Percentiles rank a stretch among this genome's conserved stretches.
Conservation (phyloP, 768 basidiomycete species). For the Trametes meyenii region DNA sequence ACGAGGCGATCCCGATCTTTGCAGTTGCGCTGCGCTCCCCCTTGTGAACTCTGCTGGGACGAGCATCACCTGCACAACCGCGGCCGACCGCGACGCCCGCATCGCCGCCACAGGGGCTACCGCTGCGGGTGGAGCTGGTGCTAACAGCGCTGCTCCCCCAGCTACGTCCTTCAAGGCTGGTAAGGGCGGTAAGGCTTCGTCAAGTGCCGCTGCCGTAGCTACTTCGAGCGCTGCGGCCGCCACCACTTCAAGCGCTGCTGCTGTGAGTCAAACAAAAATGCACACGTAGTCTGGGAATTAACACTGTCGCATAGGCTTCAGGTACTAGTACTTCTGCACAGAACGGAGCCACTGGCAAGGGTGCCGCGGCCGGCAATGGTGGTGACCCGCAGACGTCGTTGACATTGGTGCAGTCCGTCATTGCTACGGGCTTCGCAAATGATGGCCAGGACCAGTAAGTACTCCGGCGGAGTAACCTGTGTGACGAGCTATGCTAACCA, state of each 20-base stretch:
- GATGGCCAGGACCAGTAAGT: constrained; percentile 44
- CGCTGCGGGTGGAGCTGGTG: not conserved
- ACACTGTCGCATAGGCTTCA: not conserved
- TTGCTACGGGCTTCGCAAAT: constrained; percentile 57
- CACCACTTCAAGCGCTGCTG: constrained; percentile 20
- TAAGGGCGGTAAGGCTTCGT: constrained; percentile 4
- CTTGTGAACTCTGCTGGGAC: constrained; percentile 53
- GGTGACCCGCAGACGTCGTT: constrained; percentile 48
- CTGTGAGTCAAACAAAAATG: constrained; percentile 7
- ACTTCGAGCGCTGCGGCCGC: constrained; percentile 10
- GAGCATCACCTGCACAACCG: constrained; percentile 53
- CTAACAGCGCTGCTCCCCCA: constrained; percentile 19
- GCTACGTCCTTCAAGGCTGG: not conserved
- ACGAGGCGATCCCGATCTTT: not conserved
- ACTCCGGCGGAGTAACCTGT: not conserved
- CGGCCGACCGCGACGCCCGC: constrained; percentile 48
- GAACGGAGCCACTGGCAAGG: constrained; percentile 13
- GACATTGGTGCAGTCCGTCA: constrained; percentile 49
- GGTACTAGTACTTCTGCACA: constrained; percentile 2
- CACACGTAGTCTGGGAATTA: not conserved
- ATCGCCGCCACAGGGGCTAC: constrained; percentile 43
- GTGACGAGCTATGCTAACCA: not conserved
- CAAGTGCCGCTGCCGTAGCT: constrained; percentile 11
- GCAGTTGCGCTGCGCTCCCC: constrained; percentile 48
- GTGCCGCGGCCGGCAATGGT: constrained; percentile 8